Evolutionary conservation across 306 rosid species (phyloP).

Genomic region (Cicer arietinum): DNA sequence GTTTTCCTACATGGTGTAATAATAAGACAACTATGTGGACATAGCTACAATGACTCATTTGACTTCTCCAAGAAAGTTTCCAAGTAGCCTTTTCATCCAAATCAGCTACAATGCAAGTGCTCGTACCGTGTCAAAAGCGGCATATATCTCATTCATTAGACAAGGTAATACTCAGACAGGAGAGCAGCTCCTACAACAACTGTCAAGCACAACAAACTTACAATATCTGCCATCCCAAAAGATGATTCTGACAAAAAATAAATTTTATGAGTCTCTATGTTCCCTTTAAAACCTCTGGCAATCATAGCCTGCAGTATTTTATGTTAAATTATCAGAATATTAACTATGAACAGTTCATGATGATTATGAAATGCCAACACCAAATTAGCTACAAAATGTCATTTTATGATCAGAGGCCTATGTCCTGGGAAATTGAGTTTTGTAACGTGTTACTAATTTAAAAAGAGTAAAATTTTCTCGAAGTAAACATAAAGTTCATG

Average conservation of each 20-base stretch:
- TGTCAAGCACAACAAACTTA: slow-evolving; percentile 66
- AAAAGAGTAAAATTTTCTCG: neutral
- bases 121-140: slow-evolving; percentile 36
- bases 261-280: slow-evolving; percentile 68
- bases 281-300: slow-evolving; percentile 93
- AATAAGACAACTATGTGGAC: neutral
- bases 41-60: slow-evolving; percentile 1
- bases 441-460: slow-evolving; percentile 6
- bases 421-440: slow-evolving; percentile 6
- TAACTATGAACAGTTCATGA: neutral
- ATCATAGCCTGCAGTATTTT: slow-evolving; percentile 82
- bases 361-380: slow-evolving; percentile 16
- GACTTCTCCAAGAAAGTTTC: neutral
- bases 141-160: slow-evolving; percentile 41
- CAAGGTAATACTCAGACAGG: slow-evolving; percentile 68
- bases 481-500: neutral
- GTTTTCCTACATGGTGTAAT: too few relatives aligned
- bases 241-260: slow-evolving; percentile 79
- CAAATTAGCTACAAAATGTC: slow-evolving; percentile 12
- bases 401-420: neutral
- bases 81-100: neutral
- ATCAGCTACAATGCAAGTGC: too few relatives aligned
- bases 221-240: slow-evolving; percentile 62
- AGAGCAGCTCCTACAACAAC: slow-evolving; percentile 68
- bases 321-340: slow-evolving; percentile 37